Evolutionary conservation across 257 asterid genomes (phyloP), one percentile per base, ranked within the genome.

Genomic region (Rauvolfia tetraphylla): DNA sequence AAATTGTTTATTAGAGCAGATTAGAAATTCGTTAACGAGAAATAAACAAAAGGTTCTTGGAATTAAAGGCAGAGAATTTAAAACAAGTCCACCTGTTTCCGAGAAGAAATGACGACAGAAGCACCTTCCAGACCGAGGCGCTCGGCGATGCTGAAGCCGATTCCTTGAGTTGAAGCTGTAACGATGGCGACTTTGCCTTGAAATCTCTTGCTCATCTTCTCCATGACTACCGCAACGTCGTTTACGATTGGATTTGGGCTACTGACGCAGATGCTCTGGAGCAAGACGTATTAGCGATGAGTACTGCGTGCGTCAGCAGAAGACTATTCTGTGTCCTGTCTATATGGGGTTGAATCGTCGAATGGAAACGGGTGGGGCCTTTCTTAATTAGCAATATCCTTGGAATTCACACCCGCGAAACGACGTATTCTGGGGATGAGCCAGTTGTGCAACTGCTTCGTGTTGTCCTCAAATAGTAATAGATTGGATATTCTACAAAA

Each of bases 91-190:
- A 90, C 98, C 82, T 89, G 92, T 62, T 87, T 90, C 85, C 97
- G 96, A 20, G 97, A 94, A 81, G 97, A 94, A 85, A 94, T 89
- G 70, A 94, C 97, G 48, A 94, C 88, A 76, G 96, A 87, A 83
- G 96, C 97, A 72, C 98, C 97, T 88, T 94, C 98, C 38, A 86
- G 81, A 75, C 92, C 97, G 36, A 94, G 92, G 7, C 98, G 92
- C 81, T 87, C 93, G 22, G 98, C 98, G 74, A 94, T 90, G 76
- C 79, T 87, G 82, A 89, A 89, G 73, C 97, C 98, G 79, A 94
- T 94, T 68, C 98, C 97, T 84, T 92, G 97, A 61, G 98, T 92
- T n/a, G 98, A 92, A 83, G 97, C 97, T 13, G 98, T 92, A 44
- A 94, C 89, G 9, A 95, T 88, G 29, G 89, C 92, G 36, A 94